A percentile compares a stretch with the other conserved stretches of the same genome.
Evolutionary conservation across 306 rosid genomes (phyloP).

Genomic region (Dalbergia cochinchinensis): DNA sequence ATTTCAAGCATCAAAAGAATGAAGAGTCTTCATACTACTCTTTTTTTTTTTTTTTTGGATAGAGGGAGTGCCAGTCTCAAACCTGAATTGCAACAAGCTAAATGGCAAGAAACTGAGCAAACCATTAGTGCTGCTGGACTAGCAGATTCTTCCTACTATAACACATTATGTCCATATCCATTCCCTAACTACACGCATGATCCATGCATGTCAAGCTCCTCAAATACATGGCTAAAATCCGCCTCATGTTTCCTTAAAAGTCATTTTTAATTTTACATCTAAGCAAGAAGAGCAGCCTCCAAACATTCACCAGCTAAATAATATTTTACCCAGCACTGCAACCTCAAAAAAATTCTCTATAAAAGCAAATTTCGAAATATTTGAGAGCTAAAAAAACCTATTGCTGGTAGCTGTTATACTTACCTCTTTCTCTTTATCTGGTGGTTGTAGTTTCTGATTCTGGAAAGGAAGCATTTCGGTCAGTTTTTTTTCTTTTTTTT

Average conservation of each 20-base stretch:
- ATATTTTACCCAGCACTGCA: not conserved
- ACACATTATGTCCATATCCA: not conserved
- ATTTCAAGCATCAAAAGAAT: not conserved
- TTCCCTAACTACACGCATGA: no score
- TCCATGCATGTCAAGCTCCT: not conserved
- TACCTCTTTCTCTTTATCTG: not conserved
- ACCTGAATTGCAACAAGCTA: not conserved
- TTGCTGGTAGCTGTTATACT: not conserved
- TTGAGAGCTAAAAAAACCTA: not conserved
- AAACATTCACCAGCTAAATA: not conserved
- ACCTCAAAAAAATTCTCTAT: not conserved
- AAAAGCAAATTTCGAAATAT: not conserved
- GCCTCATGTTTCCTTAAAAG: not conserved
- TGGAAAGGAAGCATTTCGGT: not conserved
- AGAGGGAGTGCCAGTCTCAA: not conserved
- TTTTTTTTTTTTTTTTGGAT: no score
- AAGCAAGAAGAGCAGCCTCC: not conserved
- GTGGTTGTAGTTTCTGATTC: not conserved
- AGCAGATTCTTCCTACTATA: not conserved
- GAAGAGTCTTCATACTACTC: no score
- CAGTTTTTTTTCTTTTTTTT: no score
- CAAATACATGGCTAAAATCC: not conserved
- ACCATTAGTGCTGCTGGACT: not conserved
- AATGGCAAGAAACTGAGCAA: not conserved
- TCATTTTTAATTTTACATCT: not conserved